These are phyloP conservation scores for Porodaedalea pini DNA, from an alignment of 1,284 basidiomycete genomes.

Conservation along the genomic window DNA sequence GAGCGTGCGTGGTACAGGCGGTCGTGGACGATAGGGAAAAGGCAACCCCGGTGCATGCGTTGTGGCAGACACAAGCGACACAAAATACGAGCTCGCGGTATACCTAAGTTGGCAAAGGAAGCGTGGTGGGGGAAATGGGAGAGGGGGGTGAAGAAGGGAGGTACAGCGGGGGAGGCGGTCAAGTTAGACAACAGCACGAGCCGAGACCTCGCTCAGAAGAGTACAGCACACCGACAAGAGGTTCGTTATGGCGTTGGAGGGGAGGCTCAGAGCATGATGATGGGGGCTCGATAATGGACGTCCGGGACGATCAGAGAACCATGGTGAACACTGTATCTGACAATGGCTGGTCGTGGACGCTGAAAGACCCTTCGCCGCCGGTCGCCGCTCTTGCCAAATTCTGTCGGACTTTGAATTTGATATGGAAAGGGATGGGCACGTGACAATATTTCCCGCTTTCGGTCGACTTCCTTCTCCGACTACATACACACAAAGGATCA, in stretches of 20 bases:
- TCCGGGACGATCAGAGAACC: not conserved
- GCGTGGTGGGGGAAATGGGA: not conserved
- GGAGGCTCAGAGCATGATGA: conserved; percentile 1
- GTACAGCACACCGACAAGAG: conserved; percentile 1
- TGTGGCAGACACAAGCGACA: not conserved
- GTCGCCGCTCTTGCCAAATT: conserved; percentile 3
- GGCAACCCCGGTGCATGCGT: not conserved
- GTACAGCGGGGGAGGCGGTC: not conserved
- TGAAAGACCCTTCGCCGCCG: not conserved
- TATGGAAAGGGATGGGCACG: not conserved
- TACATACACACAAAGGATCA: too few species aligned
- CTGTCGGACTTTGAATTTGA: conserved; percentile 3
- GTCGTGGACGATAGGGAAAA: not conserved
- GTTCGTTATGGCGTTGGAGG: not conserved
- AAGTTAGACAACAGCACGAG: conserved; percentile 2
- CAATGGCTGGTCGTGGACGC: not conserved
- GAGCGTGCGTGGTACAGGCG: not conserved
- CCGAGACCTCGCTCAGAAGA: conserved; percentile 5
- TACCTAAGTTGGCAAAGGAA: not conserved
- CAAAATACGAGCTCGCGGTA: not conserved
- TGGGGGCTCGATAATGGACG: not conserved
- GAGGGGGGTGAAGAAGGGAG: not conserved
- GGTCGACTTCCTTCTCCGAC: not conserved
- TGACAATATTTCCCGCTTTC: not conserved
- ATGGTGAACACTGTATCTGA: not conserved